Percentiles rank a stretch among this genome's conserved stretches.
These are phyloP conservation scores for Euphorbia schlechtendalii DNA, from an alignment of 441 rosid genomes.

Conservation along the genomic window DNA sequence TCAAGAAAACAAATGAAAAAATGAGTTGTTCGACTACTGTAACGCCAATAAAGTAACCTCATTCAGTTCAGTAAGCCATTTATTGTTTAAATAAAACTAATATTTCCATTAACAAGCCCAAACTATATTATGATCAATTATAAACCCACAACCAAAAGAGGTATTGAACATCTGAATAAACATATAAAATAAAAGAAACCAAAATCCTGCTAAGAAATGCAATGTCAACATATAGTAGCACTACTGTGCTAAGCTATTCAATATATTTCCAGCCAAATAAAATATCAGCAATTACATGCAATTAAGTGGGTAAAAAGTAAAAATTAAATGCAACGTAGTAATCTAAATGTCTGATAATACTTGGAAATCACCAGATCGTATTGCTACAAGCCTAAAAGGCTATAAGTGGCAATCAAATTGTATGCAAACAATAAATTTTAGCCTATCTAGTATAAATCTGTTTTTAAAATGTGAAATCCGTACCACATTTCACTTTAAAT, in stretches of 20 bases:
- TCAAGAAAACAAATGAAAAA: too few relatives aligned
- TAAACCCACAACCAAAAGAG: background rate
- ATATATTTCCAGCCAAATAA: constrained; percentile 4
- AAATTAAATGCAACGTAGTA: background rate
- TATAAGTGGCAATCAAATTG: too few relatives aligned
- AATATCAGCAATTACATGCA: background rate
- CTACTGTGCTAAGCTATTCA: background rate
- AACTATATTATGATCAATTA: background rate
- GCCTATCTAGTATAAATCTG: background rate
- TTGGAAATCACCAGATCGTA: background rate
- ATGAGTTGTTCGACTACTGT: background rate
- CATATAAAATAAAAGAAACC: background rate
- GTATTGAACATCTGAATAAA: background rate
- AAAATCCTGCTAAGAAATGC: background rate
- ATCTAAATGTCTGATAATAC: background rate
- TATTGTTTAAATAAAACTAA: constrained; percentile 5
- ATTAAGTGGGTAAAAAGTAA: background rate
- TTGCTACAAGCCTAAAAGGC: background rate
- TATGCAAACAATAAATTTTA: background rate
- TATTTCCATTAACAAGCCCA: constrained; percentile 6
- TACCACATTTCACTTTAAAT: background rate
- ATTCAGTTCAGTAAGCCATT: background rate
- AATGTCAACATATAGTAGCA: background rate
- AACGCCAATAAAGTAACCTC: background rate
- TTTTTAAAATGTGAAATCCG: background rate